Conservation (phyloP, 805 yeast genomes). For the Yamadazyma paraphyllophila region DNA sequence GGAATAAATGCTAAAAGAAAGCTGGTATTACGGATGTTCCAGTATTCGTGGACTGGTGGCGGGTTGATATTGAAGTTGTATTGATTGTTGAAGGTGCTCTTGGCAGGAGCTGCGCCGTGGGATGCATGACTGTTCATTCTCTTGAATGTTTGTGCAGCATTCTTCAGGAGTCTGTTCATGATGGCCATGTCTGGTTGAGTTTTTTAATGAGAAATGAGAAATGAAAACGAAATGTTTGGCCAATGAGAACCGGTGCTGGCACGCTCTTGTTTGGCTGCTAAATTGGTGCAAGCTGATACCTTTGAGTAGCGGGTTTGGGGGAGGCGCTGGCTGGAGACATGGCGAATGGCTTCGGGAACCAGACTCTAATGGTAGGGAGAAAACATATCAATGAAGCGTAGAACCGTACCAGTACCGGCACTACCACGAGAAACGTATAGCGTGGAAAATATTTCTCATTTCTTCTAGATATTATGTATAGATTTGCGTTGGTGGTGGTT, state of each 20-base stretch:
- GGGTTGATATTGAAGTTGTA: slow-evolving; percentile 41
- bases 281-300: too few relatives aligned
- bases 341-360: too few relatives aligned
- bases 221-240: slow-evolving; percentile 9
- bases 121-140: slow-evolving; percentile 17
- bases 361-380: too few relatives aligned
- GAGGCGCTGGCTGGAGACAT: too few relatives aligned
- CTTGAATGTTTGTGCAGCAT: slow-evolving; percentile 2
- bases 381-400: too few relatives aligned
- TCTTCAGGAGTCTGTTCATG: slow-evolving; percentile 10
- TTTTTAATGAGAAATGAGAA: slow-evolving; percentile 6
- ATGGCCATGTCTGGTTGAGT: slow-evolving; percentile 2
- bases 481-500: neutral
- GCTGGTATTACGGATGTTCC: slow-evolving; percentile 39
- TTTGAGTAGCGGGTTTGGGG: too few relatives aligned
- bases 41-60: slow-evolving; percentile 45
- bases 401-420: too few relatives aligned
- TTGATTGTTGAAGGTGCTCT: slow-evolving; percentile 40
- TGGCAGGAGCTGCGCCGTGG: slow-evolving; percentile 13
- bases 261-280: slow-evolving; percentile 8
- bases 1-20: slow-evolving; percentile 40
- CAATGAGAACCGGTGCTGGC: neutral
- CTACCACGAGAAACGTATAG: too few relatives aligned
- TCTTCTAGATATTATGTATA: neutral
- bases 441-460: neutral